Base-by-base conservation (phyloP, 2,329 filamentous ascomycete species). In the Talaromyces amestolkiae region DNA sequence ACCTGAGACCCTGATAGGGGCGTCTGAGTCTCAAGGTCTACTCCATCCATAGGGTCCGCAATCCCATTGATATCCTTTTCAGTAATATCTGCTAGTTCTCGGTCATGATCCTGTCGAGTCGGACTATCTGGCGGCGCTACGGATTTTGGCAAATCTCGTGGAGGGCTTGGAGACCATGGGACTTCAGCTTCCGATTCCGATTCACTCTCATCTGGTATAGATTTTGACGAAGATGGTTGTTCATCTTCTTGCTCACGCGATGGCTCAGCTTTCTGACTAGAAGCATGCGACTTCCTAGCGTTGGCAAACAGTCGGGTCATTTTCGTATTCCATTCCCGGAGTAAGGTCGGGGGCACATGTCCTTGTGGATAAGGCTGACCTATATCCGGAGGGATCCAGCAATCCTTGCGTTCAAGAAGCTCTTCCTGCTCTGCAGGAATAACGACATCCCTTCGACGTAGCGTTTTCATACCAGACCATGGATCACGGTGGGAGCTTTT, bases 351-450 rank as follows among this genome's bases (percentile, higher is more conserved):
- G 1, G 78, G 78, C 33, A 79, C 76, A 69, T 77, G 72, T 3
- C 72, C 74, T 35, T 70, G 70, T 22, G 74, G 73, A 39, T 65
- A 58, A 15, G 64, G 64, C 15, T 70, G 67, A 15, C 76, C 75
- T 1, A 72, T 58, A n/a, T 68, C 65, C n/a, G 76, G 72, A 43
- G 77, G 76, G 61, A 79, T 69, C 78, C 75, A 78, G 64, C 71
- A 83, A 17, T 81, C 76, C 6, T 75, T 67, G 11, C 77, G 72
- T 6, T 81, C 78, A 1, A 89, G 74, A 5, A 89, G 75, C 9
- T 76, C 69, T 51, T 74, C 71, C 69, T 89, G 87, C 17, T 83
- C 78, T 31, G 72, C 75, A 1, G 83, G 79, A 61, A 86, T 82
- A 27, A 70, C 75, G 37, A 83, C 72, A 68, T 84, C 80, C 51